Base-by-base conservation (phyloP, 2,329 filamentous ascomycete species). In the Ceratocystis ficicola region DNA sequence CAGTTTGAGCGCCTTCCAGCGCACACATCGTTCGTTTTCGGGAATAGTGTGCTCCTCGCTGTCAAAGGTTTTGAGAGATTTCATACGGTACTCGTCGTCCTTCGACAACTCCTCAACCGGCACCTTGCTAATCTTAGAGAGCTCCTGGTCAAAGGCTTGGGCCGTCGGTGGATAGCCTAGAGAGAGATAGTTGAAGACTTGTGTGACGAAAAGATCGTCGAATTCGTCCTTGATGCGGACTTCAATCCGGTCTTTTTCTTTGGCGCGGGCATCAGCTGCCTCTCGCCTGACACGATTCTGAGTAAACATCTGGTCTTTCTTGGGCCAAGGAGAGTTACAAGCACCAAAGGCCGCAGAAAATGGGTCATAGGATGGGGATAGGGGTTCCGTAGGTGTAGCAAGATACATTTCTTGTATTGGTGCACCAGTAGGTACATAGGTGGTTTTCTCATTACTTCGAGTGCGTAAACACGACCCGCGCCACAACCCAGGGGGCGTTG, bases 141-240 rank as follows among this genome's bases (percentile, higher is more conserved):
- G 79, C 77, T 97, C 93, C 10, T 86, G 82, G 72, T 97, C 93
- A 72, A 89, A 97, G 46, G 84, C 82, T 25, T 87, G 84, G 10
- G 92, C 93, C 71, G 91, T 85, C 44, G 89, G 86, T 2, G 93
- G 92, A 74, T 96, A 96, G 4, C 93, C 93, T 4, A 97, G 81
- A 0, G 90, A 95, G 17, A 97, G 81, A 75, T 97, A 97, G 75
- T 97, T 96, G 80, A 95, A 97, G 6, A 97, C 92, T 75, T 97
- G 93, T 0, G 92, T 96, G 66, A 96, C 85, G 73, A 96, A 96
- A 2, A 80, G 80, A 73, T 96, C 90, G 68, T 86, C 80, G 71
- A 94, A 95, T 74, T 96, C 91, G 64, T 76, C 75, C 3, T 76
- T 73, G 68, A 85, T 82, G 70, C 80, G 79, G 1, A 75, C 75